Base-by-base conservation (phyloP, 192 early-diverging fungal species). In the Piromyces sp. region DNA sequence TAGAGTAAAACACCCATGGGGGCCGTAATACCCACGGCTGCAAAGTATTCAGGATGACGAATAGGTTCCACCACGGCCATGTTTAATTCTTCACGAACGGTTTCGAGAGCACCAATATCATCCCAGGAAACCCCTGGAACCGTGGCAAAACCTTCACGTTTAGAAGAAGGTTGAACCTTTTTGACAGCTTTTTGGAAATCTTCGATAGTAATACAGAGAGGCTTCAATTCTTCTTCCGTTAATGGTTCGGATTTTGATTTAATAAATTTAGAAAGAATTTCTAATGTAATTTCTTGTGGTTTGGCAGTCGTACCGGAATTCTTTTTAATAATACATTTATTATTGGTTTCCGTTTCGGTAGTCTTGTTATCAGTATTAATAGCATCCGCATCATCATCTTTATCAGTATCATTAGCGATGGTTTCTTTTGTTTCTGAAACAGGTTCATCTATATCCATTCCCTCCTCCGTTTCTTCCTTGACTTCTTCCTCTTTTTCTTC, bases 61-160 rank as follows among this genome's bases (percentile, higher is more conserved):
- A 99, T 97, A 28, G 97, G 97, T 82, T 99, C 96, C 14, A 98
- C 96, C 1, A 99, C 92, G 0, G 95, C 93, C 96, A 96, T 96
- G 81, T 93, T 92, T 81, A 99, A 88, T 84, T 97, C 97, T 80
- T 96, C 95, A 38, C 96, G 93, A 5, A 99, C 92, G 78, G 85
- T 86, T 30, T 85, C 83, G 78, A 99, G 86, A 0, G 97, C 97
- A 40, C 97, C 97, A 89, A 99, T 95, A 84, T 98, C 95, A 30
- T 94, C 94, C 97, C 97, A 99, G 2, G 93, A 90, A 13, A 98
- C 95, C 79, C 94, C 97, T 0, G 97, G 97, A 0, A 97, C 96
- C 0, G 97, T 98, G 0, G 97, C 97, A 88, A 99, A 99, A 12
- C 97, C 97, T 86, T 99, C 97, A 83, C 97, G 95, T 83, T 99